Percentiles rank a stretch among this genome's conserved stretches.
Conservation (phyloP, 371 early-diverging fungal species). For the Syncephalastrum sp. region DNA sequence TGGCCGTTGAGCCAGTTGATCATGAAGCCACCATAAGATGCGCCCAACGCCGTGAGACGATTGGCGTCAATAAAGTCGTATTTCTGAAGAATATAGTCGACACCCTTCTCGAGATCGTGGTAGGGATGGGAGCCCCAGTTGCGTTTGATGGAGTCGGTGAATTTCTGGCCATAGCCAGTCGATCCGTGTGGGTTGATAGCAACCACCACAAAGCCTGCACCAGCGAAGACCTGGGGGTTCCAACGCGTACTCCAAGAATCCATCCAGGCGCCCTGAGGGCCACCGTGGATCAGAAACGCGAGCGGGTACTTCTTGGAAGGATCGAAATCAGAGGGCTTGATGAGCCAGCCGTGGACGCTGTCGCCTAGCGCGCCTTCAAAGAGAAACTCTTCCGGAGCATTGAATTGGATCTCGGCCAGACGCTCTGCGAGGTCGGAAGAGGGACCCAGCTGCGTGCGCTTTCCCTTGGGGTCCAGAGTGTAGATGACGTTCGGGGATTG, state of each 20-base stretch:
- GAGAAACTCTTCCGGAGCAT: constrained; percentile 59
- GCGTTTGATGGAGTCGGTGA: constrained; percentile 69
- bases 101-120: constrained; percentile 71
- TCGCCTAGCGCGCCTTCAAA: constrained; percentile 67
- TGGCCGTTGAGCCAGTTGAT: constrained; percentile 70
- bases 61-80: constrained; percentile 62
- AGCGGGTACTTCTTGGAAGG: constrained; percentile 66
- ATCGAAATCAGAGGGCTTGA: constrained; percentile 69
- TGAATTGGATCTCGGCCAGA: constrained; percentile 31
- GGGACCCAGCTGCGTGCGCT: constrained; percentile 12
- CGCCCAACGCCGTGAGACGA: constrained; percentile 73
- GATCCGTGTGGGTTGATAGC: constrained; percentile 82
- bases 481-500: constrained; percentile 49
- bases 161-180: constrained; percentile 75
- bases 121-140: constrained; percentile 84
- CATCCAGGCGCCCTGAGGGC: constrained; percentile 75
- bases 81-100: constrained; percentile 62
- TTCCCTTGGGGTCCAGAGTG: constrained; percentile 24
- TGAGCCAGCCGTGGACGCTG: constrained; percentile 71
- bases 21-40: constrained; percentile 86
- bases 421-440: constrained; percentile 28
- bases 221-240: constrained; percentile 79
- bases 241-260: constrained; percentile 72
- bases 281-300: constrained; percentile 85
- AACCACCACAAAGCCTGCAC: constrained; percentile 76